phyloP scores from a whole-genome alignment of 257 asterid genomes.

The Nicotiana noctiflora region DNA sequence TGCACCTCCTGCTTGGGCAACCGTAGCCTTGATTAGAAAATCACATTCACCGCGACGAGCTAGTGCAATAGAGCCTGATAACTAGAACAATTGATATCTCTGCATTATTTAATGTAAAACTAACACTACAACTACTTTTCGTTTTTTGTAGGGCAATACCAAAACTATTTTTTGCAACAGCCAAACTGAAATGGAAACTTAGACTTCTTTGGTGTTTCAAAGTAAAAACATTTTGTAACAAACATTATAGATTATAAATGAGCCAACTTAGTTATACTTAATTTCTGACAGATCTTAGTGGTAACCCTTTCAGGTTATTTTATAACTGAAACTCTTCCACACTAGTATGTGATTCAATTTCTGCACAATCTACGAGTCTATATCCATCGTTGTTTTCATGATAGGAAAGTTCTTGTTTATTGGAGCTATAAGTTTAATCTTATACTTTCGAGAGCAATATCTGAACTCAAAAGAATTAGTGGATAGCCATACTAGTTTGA shows the following conservation, averaged over 20 bases:
- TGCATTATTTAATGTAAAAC: neutral
- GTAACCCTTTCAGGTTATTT: neutral
- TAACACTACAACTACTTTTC: neutral
- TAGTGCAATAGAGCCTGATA: constrained; percentile 62
- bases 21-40: constrained; percentile 66
- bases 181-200: neutral
- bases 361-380: neutral
- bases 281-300: neutral
- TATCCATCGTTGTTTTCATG: neutral
- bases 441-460: neutral
- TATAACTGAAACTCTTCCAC: neutral
- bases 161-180: neutral
- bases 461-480: neutral
- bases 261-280: neutral
- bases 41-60: constrained; percentile 84
- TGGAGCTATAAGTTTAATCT: neutral
- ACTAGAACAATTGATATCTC: constrained; percentile 40
- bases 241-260: neutral
- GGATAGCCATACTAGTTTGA: neutral
- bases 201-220: neutral
- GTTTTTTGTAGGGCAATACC: neutral
- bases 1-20: constrained; percentile 84
- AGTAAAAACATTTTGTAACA: constrained; percentile 2
- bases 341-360: neutral
- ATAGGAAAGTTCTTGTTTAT: neutral